Evolutionary conservation across 140 eudicot species (phyloP), one percentile per base, ranked within the genome.

Genomic region (Cichorium intybus): DNA sequence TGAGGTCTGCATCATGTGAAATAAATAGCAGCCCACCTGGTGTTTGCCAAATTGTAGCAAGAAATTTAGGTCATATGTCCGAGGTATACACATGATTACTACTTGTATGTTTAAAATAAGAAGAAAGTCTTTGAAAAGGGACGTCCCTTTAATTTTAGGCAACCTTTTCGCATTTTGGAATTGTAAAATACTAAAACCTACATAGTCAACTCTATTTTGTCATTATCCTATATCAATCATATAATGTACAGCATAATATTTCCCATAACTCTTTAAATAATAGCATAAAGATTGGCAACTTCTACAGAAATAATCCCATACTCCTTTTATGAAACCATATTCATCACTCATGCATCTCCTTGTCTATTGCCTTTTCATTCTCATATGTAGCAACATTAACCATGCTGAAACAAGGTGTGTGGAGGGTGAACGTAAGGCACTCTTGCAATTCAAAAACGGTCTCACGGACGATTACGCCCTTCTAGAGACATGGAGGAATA

Each of bases 401-500:
- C 35, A 11, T 4, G 55, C 55, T 4, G 61, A 48, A 57, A 60
- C 62, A 49, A 67, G 15, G 59, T 79, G 84, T 22, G 9, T 27
- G 14, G 70, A 74, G 53, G 70, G 52, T 24, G 80, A 79, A 14
- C 46, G 47, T 34, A 43, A 47, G n/a, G 80, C 84, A 20, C 81
- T 80, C 4, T 58, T 75, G 31, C 47, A 16, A 29, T 74, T 74
- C 24, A 74, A 63, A 39, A 12, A 41, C 6, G 77, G 61, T 37
- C 52, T 78, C n/a, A 5, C 24, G 1, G 76, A 73, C 7, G 67
- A 60, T 27, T 28, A 62, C 37, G 49, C 37, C 33, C 31, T 68
- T 37, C 79, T 82, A 55, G 29, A 24, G 22, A 78, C 87, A 33
- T 78, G 84, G 83, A 46, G 60, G 15, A 54, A 56, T 34, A 57